Evolutionary conservation across 495 filamentous ascomycete species (phyloP).

Genomic region (Hyphodiscus hymeniophilus): DNA sequence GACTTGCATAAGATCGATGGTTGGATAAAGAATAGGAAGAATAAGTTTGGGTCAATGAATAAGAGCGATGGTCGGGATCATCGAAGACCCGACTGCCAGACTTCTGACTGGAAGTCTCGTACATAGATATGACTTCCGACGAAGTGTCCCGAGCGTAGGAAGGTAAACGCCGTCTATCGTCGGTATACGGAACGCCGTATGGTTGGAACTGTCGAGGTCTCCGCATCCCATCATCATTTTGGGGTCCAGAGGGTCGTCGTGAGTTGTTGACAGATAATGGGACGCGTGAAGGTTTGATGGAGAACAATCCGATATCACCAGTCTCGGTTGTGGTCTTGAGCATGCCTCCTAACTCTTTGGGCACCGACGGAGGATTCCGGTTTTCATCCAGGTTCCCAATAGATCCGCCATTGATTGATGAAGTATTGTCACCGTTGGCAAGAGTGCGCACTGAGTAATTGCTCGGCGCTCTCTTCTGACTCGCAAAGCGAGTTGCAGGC

Average conservation of each 20-base stretch:
- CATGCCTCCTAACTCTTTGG: conserved; percentile 48
- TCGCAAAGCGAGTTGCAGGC: neutral
- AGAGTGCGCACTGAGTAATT: conserved; percentile 1
- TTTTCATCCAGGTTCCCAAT: conserved; percentile 1
- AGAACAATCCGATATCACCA: conserved; percentile 57
- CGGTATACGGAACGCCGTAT: conserved; percentile 13
- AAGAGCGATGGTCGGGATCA: conserved; percentile 39
- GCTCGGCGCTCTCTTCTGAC: conserved; percentile 3
- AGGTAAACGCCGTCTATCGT: conserved; percentile 28
- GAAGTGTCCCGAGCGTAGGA: conserved; percentile 33
- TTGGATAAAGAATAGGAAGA: conserved; percentile 40
- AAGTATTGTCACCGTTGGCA: conserved; percentile 4
- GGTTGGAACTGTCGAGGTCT: conserved; percentile 15
- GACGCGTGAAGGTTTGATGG: conserved; percentile 42
- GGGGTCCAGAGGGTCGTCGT: conserved; percentile 5
- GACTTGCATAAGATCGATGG: conserved; percentile 43
- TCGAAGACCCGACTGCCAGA: conserved; percentile 31
- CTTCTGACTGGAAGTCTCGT: conserved; percentile 35
- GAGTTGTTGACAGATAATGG: conserved; percentile 22
- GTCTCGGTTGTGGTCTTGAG: conserved; percentile 62
- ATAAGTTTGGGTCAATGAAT: conserved; percentile 44
- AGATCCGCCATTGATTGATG: neutral
- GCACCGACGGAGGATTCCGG: neutral
- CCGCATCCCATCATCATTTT: conserved; percentile 4
- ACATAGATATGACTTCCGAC: conserved; percentile 40